Base-by-base conservation (phyloP, 2,329 filamentous ascomycete genomes). In the Hyphodiscus sp. region DNA sequence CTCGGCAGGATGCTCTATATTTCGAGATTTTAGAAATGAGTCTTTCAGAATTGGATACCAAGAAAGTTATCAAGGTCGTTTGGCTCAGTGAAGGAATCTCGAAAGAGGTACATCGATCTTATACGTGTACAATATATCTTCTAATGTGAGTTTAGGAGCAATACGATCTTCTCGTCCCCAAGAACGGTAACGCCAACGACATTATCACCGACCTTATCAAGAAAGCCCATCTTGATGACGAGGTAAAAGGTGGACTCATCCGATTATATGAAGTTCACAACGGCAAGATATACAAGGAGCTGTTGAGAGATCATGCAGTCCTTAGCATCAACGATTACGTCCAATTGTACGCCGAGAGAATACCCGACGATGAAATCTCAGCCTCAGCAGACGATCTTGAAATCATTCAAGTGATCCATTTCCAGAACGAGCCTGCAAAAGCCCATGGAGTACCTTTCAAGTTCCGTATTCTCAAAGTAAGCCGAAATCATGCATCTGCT, bases 1-100 rank as follows among this genome's bases (percentile, higher is more conserved):
- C 91, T 66, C 80, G 85, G 51, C 73, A 79, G 19, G 92, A 97
- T 70, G 82, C 86, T 0, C 76, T 99, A 50, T 97, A 86, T 69
- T 99, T 91, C 67, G 94, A 99, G 69, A 82, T 97, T 26, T 74
- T 99, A 42, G 94, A 99, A 58, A 95, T 96, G 76, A 96, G 90
- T 64, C 73, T 99, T 46, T 87, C 89, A 20, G 95, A 99, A 70
- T 78, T 95, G 44, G 94, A 99, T 67, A 94, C 89, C 53, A 94
- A 95, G 75, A 96, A 95, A 75, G 82, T 76, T 53, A 74, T 97
- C 58, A 92, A 89, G 69, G 73, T 99, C 47, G 88, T 78, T 1
- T 92, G 87, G 83, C 75, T 99, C 45, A 87, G 86, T 42, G 94
- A 99, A 58, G 94, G 94, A 44, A 86, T 97, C 58, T 83, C 83